These are phyloP conservation scores for Microsporum ferrugineum DNA, from an alignment of 2,329 filamentous ascomycete genomes.

Conservation along the genomic window DNA sequence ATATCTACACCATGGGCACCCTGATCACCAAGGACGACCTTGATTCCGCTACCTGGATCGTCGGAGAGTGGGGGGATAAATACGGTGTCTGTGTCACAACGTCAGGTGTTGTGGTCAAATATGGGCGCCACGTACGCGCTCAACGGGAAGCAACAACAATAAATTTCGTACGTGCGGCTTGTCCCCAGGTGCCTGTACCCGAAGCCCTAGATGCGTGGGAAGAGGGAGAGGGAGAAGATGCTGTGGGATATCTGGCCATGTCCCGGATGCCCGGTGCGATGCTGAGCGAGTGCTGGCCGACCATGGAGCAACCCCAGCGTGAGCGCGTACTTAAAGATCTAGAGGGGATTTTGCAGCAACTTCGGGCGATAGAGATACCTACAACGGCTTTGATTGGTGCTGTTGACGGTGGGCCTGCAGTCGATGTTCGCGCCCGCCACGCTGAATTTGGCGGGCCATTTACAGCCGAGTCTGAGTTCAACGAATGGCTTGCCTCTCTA, in stretches of 20 bases:
- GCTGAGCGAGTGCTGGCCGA: constrained; percentile 14
- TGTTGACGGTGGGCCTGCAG: constrained; percentile 15
- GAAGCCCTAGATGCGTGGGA: constrained; percentile 19
- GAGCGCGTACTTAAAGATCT: constrained; percentile 15
- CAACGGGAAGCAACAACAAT: constrained; percentile 22
- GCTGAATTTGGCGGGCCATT: constrained; percentile 18
- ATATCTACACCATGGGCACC: background rate
- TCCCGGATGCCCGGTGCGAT: constrained; percentile 17
- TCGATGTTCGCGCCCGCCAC: constrained; percentile 13
- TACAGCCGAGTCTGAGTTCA: constrained; percentile 18
- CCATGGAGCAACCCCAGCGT: constrained; percentile 14
- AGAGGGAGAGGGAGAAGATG: constrained; percentile 3
- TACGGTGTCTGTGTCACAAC: constrained; percentile 13
- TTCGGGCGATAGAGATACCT: constrained; percentile 21
- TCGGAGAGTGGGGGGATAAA: constrained; percentile 13
- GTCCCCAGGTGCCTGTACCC: constrained; percentile 17
- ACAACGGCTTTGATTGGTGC: constrained; percentile 8
- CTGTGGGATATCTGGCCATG: constrained; percentile 12
- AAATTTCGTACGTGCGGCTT: constrained; percentile 12
- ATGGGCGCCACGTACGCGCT: constrained; percentile 15
- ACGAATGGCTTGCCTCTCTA: constrained; percentile 16
- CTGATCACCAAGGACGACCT: constrained; percentile 2
- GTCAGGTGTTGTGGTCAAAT: constrained; percentile 13
- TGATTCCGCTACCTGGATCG: constrained; percentile 10
- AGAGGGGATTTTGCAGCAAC: constrained; percentile 11